Evolutionary conservation across 2,329 filamentous ascomycete species (phyloP).

Genomic region (Sporothrix brunneoviolacea): DNA sequence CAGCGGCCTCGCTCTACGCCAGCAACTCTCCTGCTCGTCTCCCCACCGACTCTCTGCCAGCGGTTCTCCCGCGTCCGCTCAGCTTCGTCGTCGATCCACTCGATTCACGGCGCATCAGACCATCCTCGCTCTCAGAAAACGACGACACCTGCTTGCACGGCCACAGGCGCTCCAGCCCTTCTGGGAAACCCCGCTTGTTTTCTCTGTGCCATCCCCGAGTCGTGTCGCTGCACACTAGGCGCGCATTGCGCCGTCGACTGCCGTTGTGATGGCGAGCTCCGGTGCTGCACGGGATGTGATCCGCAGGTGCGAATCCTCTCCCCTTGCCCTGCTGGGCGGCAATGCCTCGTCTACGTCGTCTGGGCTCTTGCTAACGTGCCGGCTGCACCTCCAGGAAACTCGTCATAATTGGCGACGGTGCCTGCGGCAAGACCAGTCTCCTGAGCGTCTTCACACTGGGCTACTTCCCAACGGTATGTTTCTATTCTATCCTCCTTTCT

Average conservation of each 20-base stretch:
- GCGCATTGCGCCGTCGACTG: neutral
- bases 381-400: constrained; percentile 61
- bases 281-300: constrained; percentile 30
- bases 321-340: neutral
- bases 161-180: too few relatives aligned
- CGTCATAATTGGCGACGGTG: constrained; percentile 94
- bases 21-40: too few relatives aligned
- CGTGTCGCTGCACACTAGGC: neutral
- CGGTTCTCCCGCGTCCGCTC: too few relatives aligned
- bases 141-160: too few relatives aligned
- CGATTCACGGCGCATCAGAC: too few relatives aligned
- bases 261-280: constrained; percentile 27
- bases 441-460: constrained; percentile 96
- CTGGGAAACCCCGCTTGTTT: too few relatives aligned
- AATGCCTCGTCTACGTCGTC: neutral
- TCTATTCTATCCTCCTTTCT: constrained; percentile 4
- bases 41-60: too few relatives aligned
- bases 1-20: too few relatives aligned
- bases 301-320: constrained; percentile 28
- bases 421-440: constrained; percentile 96
- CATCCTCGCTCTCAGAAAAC: too few relatives aligned
- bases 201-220: too few relatives aligned
- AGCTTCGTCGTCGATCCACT: too few relatives aligned
- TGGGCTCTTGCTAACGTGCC: neutral
- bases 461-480: constrained; percentile 90